Base-by-base conservation (phyloP, 306 rosid genomes). In the Gillenia trifoliata region DNA sequence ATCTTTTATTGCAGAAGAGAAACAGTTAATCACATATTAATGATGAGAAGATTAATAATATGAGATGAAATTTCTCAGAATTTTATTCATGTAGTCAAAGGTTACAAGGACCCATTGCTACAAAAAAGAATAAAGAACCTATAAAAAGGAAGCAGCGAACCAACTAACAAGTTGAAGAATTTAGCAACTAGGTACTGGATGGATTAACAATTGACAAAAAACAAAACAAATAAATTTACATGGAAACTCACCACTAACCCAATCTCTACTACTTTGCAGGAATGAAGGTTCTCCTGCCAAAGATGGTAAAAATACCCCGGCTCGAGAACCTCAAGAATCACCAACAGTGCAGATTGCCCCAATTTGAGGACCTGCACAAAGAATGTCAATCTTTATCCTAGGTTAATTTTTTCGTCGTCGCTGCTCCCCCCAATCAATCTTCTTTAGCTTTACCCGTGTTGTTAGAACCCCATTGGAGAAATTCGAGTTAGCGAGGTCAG, bases 331-430 rank as follows among this genome's bases (percentile, higher is more conserved):
- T 81, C 77, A 87, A 82, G 87, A 89, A 85, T 78, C 88, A 86
- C 86, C 92, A 76, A 85, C 83, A 43, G 79, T 84, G 89, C 93
- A 82, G 65, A 78, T 28, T 78, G 81, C 97, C 91, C 89, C 77
- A 94, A 85, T 90, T 82, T 78, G 78, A 86, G 96, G 96, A 86
- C 28, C 92, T 82, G 93, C 96, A 91, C 89, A 86, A 90, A 93
- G 90, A 94, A 94, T 91, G 84, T 87, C 78, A 86, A 87, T 85
- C 52, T 79, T 75, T 81, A 78, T 64, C 85, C 81, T 77, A 56
- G 90, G 90, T 94, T 91, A 94, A 83, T 75, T 43, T 68, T 75
- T 52, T 64, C 20, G 79, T 74, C 10, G 75, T 86, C 65, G 83
- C 96, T 87, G 90, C 94, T 86, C 86, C 91, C 90, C 50, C 40